These are phyloP conservation scores for Mesembryanthemum crystallinum DNA, from an alignment of 148 eudicot genomes.

Conservation along the genomic window DNA sequence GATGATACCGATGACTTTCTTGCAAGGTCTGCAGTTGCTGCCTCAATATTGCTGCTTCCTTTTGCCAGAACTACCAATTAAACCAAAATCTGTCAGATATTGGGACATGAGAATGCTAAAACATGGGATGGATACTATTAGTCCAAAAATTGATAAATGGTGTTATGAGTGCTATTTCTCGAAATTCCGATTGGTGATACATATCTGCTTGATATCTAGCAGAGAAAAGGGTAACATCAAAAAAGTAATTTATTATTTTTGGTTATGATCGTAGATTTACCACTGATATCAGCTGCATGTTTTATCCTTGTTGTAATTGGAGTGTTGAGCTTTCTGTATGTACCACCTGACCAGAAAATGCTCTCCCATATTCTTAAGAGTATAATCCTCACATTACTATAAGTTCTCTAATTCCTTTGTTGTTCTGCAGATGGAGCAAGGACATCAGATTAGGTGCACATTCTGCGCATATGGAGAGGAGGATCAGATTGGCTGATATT, in stretches of 20 bases:
- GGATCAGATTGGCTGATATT: neutral
- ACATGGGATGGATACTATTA: neutral
- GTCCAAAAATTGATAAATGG: neutral
- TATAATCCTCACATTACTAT: neutral
- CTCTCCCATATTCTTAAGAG: too few relatives aligned
- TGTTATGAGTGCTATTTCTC: neutral
- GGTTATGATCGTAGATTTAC: neutral
- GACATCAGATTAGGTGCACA: neutral
- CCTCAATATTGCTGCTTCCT: conserved; percentile 29
- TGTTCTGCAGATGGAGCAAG: neutral
- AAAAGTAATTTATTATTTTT: too few relatives aligned
- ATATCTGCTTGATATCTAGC: neutral
- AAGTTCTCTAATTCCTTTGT: neutral
- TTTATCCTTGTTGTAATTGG: neutral
- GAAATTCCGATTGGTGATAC: neutral
- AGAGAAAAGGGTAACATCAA: neutral
- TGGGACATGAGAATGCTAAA: neutral
- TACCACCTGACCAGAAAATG: neutral
- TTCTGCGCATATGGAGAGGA: neutral
- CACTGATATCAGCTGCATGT: neutral
- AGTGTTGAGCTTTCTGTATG: neutral
- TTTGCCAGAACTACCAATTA: conserved; percentile 38
- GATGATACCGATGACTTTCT: conserved; percentile 37
- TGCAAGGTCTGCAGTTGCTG: conserved; percentile 36
- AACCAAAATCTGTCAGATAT: conserved; percentile 7